Conservation (phyloP, 352 stramenopile genomes). For the Pythium brassicae region DNA sequence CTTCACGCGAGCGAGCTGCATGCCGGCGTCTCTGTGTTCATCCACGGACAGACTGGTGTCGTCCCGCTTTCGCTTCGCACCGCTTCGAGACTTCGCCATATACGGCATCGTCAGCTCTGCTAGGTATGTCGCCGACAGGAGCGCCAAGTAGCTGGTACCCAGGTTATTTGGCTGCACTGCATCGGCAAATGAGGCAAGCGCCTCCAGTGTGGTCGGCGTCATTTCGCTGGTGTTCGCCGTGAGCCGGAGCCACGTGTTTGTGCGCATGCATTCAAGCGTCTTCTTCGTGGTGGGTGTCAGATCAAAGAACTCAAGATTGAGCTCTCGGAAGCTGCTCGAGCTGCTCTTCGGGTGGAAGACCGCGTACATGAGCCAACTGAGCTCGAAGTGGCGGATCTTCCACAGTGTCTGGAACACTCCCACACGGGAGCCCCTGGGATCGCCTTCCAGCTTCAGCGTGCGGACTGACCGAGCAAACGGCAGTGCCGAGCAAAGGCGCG, state of each 20-base stretch:
- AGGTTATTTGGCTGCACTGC: too few species aligned
- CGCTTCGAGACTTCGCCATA: neutral
- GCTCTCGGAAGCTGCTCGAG: neutral
- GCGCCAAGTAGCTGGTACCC: neutral
- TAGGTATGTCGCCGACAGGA: neutral
- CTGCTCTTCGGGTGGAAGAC: neutral
- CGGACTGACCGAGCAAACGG: neutral
- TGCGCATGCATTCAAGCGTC: neutral
- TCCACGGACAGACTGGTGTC: too few species aligned
- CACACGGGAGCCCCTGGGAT: neutral
- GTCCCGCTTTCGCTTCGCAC: neutral
- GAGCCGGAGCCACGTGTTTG: neutral
- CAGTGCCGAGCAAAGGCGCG: neutral
- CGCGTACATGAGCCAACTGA: neutral
- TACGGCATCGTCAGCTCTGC: neutral
- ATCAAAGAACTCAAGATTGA: neutral
- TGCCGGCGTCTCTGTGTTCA: neutral
- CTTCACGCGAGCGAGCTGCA: slow-evolving; percentile 1
- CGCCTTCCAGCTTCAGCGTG: neutral
- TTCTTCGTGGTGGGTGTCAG: neutral
- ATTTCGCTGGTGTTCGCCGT: neutral
- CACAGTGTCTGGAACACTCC: neutral
- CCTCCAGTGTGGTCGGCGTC: neutral
- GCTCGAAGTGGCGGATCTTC: neutral
- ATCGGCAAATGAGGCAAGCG: too few species aligned